phyloP scores from a whole-genome alignment of 169 alveolate species.

The Plasmodium chabaudi region DNA sequence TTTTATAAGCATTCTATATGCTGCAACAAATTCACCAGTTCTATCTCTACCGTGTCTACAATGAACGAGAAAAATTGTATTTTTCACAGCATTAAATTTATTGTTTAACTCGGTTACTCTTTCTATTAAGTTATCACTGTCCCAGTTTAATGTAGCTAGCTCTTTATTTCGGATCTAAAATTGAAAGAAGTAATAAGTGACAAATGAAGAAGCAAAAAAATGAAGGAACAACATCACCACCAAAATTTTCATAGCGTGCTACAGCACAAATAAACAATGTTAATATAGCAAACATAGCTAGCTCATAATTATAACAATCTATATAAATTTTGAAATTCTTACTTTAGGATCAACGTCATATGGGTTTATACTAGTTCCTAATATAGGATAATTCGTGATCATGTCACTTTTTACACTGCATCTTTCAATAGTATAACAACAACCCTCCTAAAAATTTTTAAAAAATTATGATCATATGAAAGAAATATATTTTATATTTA shows the following conservation, averaged over 20 bases:
- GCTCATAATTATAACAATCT: not conserved
- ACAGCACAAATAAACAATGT: no score
- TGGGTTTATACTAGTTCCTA: constrained; percentile 11
- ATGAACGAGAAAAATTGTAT: constrained; percentile 50
- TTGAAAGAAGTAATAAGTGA: not conserved
- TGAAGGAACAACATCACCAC: not conserved
- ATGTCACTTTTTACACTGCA: constrained; percentile 10
- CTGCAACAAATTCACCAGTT: constrained; percentile 60
- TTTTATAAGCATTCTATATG: constrained; percentile 40
- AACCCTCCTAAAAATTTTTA: constrained; percentile 35
- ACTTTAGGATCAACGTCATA: constrained; percentile 12
- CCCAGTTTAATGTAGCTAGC: constrained; percentile 33
- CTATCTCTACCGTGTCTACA: constrained; percentile 70
- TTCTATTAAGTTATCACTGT: constrained; percentile 25
- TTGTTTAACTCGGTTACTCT: constrained; percentile 6
- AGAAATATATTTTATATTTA: not conserved
- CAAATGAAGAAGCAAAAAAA: not conserved
- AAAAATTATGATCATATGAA: not conserved
- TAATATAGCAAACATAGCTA: not conserved
- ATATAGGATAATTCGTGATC: constrained; percentile 3
- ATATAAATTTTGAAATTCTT: not conserved
- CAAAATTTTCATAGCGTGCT: no score
- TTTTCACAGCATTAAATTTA: constrained; percentile 32
- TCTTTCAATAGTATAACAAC: constrained; percentile 26
- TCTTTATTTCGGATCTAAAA: constrained; percentile 7